Conservation (phyloP, 345 rosid genomes). For the Corymbia maculata region DNA sequence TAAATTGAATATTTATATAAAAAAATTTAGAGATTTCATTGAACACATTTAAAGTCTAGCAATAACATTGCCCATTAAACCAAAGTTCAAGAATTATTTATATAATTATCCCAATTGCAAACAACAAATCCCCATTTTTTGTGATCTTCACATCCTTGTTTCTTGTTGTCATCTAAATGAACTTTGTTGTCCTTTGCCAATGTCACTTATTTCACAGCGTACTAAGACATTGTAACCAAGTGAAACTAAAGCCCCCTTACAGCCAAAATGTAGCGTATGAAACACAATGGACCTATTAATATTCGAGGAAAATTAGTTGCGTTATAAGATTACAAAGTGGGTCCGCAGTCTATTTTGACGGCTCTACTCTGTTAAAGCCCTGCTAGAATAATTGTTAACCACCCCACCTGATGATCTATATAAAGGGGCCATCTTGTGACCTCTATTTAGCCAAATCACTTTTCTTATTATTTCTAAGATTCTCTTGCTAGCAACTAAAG, state of each 20-base stretch:
- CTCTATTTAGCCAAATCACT: background rate
- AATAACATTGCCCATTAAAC: rapidly evolving
- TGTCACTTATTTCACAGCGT: rapidly evolving
- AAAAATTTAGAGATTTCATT: rapidly evolving
- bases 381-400: background rate
- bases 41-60: rapidly evolving
- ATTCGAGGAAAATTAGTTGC: rapidly evolving
- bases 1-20: too few species aligned
- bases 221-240: background rate
- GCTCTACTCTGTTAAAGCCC: rapidly evolving
- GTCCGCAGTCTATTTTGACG: background rate
- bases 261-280: background rate
- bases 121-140: background rate
- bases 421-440: background rate
- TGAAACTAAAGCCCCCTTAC: background rate
- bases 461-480: background rate
- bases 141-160: rapidly evolving
- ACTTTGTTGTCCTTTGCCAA: background rate
- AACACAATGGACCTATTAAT: background rate
- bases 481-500: background rate
- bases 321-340: background rate
- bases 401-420: rapidly evolving
- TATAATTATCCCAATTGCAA: rapidly evolving
- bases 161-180: background rate
- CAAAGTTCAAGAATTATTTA: rapidly evolving